Base-by-base conservation (phyloP, 108 stramenopile genomes). In the Aurantiochytrium sp. region DNA sequence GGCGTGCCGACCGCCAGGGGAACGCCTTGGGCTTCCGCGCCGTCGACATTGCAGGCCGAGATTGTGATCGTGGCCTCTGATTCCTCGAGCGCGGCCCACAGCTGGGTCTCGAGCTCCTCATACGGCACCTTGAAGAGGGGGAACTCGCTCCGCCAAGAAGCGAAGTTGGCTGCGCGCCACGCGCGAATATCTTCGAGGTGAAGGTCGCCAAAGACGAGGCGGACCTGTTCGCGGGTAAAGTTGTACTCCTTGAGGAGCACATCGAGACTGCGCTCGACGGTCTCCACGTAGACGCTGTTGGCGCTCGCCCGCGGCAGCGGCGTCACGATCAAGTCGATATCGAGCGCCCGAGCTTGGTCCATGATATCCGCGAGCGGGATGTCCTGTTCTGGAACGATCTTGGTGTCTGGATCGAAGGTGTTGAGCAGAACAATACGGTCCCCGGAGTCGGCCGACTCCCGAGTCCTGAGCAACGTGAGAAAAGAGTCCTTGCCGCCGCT, bases 401-500 rank as follows among this genome's bases (percentile, higher is more conserved):
- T 94, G 8, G 89, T 90, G 19, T 87, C 86, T 3, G 94, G 92
- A 91, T 97, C 96, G 90, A 96, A 97, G 4, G 97, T 96, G 4
- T 96, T 96, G 68, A 97, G 90, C 27, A 97, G 93, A 12, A 95
- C 91, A 32, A 96, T 55, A 34, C 91, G 90, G 6, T 65, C 41
- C 27, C 37, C 65, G 37, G 19, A 21, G 39, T 54, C 87, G 36
- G 15, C 52, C 30, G 55, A 54, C 50, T 86, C 55, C 55, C 91
- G 85, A 85, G 89, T 88, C 55, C 90, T 93, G 24, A 97, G 89
- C 22, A 96, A 91, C 12, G 97, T 90, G 85, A 97, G 86, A 85
- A 95, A 96, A 30, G 96, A 96, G 89, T 97, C 97, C 85, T 97
- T 97, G 55, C 97, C 97, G 6, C 97, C 97, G 55, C 91, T 92